phyloP scores from a whole-genome alignment of 352 stramenopile genomes.

The Phytopythium cucurbitacearum region DNA sequence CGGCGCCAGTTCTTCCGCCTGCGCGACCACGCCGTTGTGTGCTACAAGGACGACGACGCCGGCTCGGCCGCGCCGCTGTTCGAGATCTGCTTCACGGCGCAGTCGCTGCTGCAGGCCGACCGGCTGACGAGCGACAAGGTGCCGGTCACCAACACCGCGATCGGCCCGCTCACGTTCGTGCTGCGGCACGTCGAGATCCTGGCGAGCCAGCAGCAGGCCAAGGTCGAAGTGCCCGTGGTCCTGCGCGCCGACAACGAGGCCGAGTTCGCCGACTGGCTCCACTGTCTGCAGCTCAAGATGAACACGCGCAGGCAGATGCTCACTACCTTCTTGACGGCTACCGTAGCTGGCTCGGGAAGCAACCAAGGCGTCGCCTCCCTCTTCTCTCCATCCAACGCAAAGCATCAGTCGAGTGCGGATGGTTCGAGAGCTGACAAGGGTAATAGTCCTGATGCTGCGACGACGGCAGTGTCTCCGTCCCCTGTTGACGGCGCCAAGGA shows the following conservation, averaged over 20 bases:
- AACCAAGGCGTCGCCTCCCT: too few relatives aligned
- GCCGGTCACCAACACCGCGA: conserved; percentile 7
- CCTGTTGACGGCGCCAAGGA: background rate
- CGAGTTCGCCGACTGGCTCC: conserved; percentile 41
- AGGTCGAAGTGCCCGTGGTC: conserved; percentile 41
- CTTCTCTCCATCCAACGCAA: background rate
- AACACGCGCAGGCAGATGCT: conserved; percentile 36
- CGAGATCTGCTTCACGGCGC: conserved; percentile 49
- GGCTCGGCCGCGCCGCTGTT: conserved; percentile 37
- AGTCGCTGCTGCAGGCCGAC: conserved; percentile 33
- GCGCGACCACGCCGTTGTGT: conserved; percentile 57
- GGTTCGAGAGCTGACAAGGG: too few relatives aligned
- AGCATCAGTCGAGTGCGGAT: too few relatives aligned
- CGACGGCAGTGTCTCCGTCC: background rate
- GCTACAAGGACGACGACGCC: conserved; percentile 45
- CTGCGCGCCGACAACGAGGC: conserved; percentile 43
- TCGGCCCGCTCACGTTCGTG: conserved; percentile 29
- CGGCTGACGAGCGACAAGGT: conserved; percentile 11
- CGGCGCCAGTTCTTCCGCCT: conserved; percentile 72
- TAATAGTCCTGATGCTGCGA: too few relatives aligned
- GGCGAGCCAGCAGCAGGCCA: conserved; percentile 24
- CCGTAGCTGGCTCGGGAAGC: background rate
- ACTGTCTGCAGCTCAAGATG: conserved; percentile 50
- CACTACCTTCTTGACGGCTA: background rate
- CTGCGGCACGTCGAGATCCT: conserved; percentile 48